Evolutionary conservation across 352 stramenopile species (phyloP).

Genomic region (Saprolegnia diclina): DNA sequence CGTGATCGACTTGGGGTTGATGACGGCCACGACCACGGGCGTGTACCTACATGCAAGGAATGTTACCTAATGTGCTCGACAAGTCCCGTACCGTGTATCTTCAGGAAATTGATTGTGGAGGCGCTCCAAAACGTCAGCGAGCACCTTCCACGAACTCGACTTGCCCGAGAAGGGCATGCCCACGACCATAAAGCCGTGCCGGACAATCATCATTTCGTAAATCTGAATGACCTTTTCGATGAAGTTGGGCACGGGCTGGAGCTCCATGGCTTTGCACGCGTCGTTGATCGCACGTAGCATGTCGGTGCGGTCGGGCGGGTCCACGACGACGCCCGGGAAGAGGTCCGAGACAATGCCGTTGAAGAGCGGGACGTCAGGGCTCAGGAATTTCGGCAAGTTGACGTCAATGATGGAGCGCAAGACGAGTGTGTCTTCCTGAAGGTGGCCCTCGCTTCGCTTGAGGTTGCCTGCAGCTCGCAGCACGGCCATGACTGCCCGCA

Average conservation of each 20-base stretch:
- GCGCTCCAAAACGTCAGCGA: conserved; percentile 83
- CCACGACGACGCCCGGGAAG: conserved; percentile 86
- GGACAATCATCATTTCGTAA: conserved; percentile 96
- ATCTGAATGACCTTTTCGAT: conserved; percentile 93
- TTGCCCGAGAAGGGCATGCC: conserved; percentile 93
- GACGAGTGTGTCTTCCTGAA: conserved; percentile 85
- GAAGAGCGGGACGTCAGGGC: conserved; percentile 91
- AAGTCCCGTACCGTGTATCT: conserved; percentile 45
- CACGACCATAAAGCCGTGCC: conserved; percentile 95
- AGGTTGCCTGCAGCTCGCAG: conserved; percentile 90
- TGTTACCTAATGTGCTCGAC: no score
- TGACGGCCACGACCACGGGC: conserved; percentile 68
- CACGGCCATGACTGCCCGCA: conserved; percentile 92
- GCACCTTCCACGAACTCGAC: conserved; percentile 84
- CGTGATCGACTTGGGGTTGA: conserved; percentile 93
- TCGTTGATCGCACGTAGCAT: conserved; percentile 79
- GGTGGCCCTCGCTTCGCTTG: conserved; percentile 69
- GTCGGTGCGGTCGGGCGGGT: conserved; percentile 79
- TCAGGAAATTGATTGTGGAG: conserved; percentile 61
- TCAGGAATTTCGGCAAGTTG: conserved; percentile 92
- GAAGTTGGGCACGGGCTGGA: conserved; percentile 87
- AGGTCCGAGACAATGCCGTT: conserved; percentile 92
- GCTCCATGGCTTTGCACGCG: conserved; percentile 70
- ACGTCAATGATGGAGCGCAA: conserved; percentile 92
- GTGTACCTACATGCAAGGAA: conserved; percentile 38